Evolutionary conservation across 345 rosid genomes (phyloP).

Genomic region (Linum tenue): DNA sequence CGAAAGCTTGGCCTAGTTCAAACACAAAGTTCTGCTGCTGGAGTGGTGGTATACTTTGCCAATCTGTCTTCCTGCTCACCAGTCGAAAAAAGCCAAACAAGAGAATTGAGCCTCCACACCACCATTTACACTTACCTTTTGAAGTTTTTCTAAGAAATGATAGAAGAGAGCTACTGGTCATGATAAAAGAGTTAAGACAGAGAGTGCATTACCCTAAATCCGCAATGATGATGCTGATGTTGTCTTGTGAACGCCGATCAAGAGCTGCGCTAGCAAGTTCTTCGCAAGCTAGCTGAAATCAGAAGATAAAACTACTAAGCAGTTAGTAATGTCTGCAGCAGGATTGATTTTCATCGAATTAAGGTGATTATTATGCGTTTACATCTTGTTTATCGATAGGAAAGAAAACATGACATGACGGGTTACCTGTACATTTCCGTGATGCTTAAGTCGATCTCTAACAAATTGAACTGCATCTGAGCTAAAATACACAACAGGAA

Average conservation of each 20-base stretch:
- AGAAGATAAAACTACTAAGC: constrained; percentile 13
- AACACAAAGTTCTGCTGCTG: constrained; percentile 40
- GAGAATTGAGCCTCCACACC: background rate
- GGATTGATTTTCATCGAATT: background rate
- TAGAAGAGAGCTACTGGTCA: background rate
- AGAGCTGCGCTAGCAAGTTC: constrained; percentile 67
- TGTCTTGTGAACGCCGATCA: constrained; percentile 72
- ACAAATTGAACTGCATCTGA: constrained; percentile 65
- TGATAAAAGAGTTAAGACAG: background rate
- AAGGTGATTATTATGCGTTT: background rate
- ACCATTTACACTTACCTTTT: background rate
- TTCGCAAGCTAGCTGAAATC: constrained; percentile 74
- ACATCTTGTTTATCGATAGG: background rate
- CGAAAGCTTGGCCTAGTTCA: constrained; percentile 69
- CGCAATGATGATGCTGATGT: constrained; percentile 65
- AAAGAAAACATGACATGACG: background rate
- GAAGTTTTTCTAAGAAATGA: background rate
- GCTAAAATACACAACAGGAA: constrained; percentile 34
- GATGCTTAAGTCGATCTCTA: constrained; percentile 66
- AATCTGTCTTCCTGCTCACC: constrained; percentile 50
- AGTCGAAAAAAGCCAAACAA: constrained; percentile 1
- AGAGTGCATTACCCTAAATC: constrained; percentile 60
- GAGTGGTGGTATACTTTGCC: constrained; percentile 64
- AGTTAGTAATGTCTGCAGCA: background rate
- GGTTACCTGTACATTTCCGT: constrained; percentile 87